A percentile compares a stretch with the other conserved stretches of the same genome.
Conservation (phyloP, 2,329 filamentous ascomycete species). For the Fusarium nematophilum region DNA sequence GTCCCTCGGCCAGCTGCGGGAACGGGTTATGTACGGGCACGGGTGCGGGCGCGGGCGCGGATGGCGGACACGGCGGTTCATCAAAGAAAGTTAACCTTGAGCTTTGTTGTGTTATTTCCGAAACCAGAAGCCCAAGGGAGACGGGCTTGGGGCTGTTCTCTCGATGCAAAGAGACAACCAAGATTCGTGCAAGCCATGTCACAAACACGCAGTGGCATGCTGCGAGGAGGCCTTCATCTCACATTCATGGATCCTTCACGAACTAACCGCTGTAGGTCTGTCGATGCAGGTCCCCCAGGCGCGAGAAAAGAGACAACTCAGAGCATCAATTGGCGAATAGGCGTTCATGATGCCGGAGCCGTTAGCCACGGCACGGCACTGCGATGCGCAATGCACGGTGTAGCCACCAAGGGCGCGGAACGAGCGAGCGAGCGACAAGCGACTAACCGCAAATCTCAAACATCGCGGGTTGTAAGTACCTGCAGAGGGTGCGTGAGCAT, state of each 20-base stretch:
- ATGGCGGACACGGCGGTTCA: slow-evolving; percentile 12
- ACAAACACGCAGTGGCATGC: slow-evolving; percentile 28
- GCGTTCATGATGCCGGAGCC: slow-evolving; percentile 21
- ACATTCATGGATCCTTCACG: slow-evolving; percentile 31
- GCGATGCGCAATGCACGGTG: slow-evolving; percentile 35
- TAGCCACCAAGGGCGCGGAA: slow-evolving; percentile 32
- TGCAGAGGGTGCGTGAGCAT: slow-evolving; percentile 3
- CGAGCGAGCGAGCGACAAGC: slow-evolving; percentile 20
- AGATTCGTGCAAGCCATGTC: slow-evolving; percentile 28
- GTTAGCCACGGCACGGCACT: slow-evolving; percentile 38
- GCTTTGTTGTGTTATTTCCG: slow-evolving; percentile 20
- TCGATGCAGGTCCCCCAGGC: slow-evolving; percentile 42
- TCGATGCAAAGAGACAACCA: slow-evolving; percentile 26
- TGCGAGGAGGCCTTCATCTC: slow-evolving; percentile 30
- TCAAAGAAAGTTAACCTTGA: too few relatives aligned
- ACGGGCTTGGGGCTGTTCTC: slow-evolving; percentile 24
- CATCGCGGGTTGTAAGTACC: slow-evolving; percentile 12
- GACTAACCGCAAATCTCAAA: slow-evolving; percentile 20
- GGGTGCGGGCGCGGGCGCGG: not conserved
- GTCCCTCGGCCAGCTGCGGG: slow-evolving; percentile 36
- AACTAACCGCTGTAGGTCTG: slow-evolving; percentile 32
- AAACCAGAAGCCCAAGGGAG: slow-evolving; percentile 13
- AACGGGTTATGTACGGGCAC: slow-evolving; percentile 5
- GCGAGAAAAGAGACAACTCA: slow-evolving; percentile 48
- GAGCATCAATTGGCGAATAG: slow-evolving; percentile 41